phyloP scores from a whole-genome alignment of 495 filamentous ascomycete species.

The Xanthoparmelia taractica region DNA sequence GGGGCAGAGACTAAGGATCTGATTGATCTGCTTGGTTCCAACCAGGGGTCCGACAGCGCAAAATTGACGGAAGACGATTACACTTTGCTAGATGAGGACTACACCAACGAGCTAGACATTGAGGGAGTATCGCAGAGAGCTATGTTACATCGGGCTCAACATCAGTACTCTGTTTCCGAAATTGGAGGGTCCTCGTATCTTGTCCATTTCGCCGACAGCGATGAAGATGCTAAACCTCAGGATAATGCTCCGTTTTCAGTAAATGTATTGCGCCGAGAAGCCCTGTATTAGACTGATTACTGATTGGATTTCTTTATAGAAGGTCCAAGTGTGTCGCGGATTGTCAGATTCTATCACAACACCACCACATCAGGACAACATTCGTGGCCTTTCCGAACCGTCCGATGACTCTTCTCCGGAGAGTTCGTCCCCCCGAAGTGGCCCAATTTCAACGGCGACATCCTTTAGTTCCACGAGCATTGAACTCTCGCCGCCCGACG shows the following conservation, averaged over 20 bases:
- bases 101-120: not conserved
- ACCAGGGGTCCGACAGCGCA: not conserved
- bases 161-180: not conserved
- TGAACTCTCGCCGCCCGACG: no score
- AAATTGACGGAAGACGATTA: not conserved
- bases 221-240: not conserved
- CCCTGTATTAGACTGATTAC: not conserved
- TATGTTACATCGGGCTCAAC: not conserved
- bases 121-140: not conserved
- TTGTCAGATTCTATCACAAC: not conserved
- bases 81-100: not conserved
- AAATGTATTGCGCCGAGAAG: not conserved
- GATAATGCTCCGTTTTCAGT: not conserved
- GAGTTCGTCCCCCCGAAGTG: not conserved
- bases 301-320: not conserved
- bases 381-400: not conserved
- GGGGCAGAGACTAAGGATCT: not conserved
- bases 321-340: not conserved
- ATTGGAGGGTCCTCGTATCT: slow-evolving; percentile 5
- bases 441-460: not conserved
- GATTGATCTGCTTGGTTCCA: not conserved
- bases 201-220: slow-evolving; percentile 4
- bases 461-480: not conserved
- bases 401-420: not conserved
- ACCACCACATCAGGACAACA: no score